Evolutionary conservation across 352 stramenopile genomes (phyloP).

Genomic region (Phytophthora podocarpi): DNA sequence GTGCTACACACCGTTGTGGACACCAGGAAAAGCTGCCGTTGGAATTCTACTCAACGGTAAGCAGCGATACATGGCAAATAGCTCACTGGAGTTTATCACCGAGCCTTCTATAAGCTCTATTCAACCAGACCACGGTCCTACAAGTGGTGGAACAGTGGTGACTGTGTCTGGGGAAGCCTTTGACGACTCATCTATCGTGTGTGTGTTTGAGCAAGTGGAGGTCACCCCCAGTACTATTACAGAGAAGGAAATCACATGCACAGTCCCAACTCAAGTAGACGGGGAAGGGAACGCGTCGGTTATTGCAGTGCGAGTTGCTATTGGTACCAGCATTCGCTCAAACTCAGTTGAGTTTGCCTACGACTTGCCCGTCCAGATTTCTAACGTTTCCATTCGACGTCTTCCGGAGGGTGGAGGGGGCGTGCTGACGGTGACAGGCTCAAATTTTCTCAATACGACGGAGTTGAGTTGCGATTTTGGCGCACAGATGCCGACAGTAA

Average conservation of each 20-base stretch:
- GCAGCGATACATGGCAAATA: slow-evolving; percentile 23
- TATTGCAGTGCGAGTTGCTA: slow-evolving; percentile 11
- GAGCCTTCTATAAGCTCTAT: slow-evolving; percentile 30
- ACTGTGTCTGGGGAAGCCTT: slow-evolving; percentile 31
- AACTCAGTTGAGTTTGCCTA: slow-evolving; percentile 36
- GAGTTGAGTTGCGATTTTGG: slow-evolving; percentile 38
- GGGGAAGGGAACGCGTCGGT: not conserved
- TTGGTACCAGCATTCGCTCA: slow-evolving; percentile 31
- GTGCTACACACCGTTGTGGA: slow-evolving; percentile 38
- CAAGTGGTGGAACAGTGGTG: slow-evolving; percentile 32
- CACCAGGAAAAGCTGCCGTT: slow-evolving; percentile 26
- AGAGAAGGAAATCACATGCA: slow-evolving; percentile 25
- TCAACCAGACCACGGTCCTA: slow-evolving; percentile 28
- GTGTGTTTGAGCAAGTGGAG: slow-evolving; percentile 31
- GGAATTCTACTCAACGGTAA: slow-evolving; percentile 34
- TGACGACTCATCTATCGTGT: slow-evolving; percentile 15
- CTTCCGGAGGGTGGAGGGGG: slow-evolving; percentile 22
- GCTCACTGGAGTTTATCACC: slow-evolving; percentile 24
- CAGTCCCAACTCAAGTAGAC: slow-evolving; percentile 11
- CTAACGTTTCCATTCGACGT: slow-evolving; percentile 19
- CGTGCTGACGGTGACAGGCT: slow-evolving; percentile 31
- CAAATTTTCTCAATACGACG: slow-evolving; percentile 37
- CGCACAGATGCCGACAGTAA: not conserved
- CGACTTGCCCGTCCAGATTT: slow-evolving; percentile 24
- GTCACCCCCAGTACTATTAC: slow-evolving; percentile 24